Evolutionary conservation across 2,329 filamentous ascomycete species (phyloP), one percentile per base, ranked within the genome.

Genomic region (Rugonectria rugulosa): DNA sequence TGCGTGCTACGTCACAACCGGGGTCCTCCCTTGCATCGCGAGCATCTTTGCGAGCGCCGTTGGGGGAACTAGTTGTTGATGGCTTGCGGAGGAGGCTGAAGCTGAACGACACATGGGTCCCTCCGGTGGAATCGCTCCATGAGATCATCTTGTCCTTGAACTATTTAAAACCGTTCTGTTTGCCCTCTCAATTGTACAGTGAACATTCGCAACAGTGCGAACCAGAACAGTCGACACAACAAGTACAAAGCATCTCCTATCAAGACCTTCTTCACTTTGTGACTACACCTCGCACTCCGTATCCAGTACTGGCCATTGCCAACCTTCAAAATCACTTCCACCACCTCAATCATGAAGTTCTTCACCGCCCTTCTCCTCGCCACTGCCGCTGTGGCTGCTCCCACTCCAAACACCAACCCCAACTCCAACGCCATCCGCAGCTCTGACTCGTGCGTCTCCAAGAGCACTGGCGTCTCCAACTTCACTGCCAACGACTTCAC

Each of bases 401-500:
- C 70, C 23, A 55, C 57, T n/a, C n/a, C n/a, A n/a, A n/a, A n/a
- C n/a, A n/a, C n/a, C 43, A 8, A 52, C 11, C 26, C 26, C 26
- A 27, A 27, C 52, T 51, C 31, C 41, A 53, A 57, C 27, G 55
- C 50, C 42, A 19, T 51, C 52, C 57, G 49, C 31, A 47, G 61
- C 37, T 42, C 40, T 27, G 44, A 57, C 32, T 56, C 57, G 20
- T 72, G 69, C 53, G 67, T 69, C 49, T 26, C 53, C 15, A 61
- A 61, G 56, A 53, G 59, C 49, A 38, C 51, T 21, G 59, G 65
- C 57, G 56, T 70, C 51, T 54, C 42, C 6, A 40, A 56, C 26
- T 83, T 80, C 79, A 69, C 66, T 1, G 61, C 82, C 42, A 61
- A 72, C 45, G 67, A 72, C 67, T 81, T 84, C 53, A 72, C 75